phyloP scores from a whole-genome alignment of 495 filamentous ascomycete species.

The Lichina pygmaea region DNA sequence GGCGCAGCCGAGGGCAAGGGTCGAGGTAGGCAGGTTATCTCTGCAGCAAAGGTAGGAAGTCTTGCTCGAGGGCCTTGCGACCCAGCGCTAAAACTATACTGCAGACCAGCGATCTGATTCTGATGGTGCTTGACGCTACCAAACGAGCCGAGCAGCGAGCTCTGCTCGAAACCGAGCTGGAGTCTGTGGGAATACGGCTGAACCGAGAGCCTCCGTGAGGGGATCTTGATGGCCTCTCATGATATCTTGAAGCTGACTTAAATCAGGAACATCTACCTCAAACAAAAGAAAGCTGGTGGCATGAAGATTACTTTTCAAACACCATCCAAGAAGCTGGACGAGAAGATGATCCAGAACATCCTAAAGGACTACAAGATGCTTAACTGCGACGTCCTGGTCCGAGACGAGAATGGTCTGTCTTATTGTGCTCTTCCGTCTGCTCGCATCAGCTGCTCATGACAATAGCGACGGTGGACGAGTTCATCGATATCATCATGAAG shows the following conservation, averaged over 20 bases:
- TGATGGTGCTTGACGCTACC: conserved; percentile 94
- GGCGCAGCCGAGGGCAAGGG: conserved; percentile 93
- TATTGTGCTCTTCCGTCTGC: background rate
- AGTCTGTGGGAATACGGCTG: conserved; percentile 85
- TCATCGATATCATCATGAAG: conserved; percentile 99
- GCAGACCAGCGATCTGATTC: conserved; percentile 81
- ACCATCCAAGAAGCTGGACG: conserved; percentile 72
- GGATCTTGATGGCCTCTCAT: too few relatives aligned
- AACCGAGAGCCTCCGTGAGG: conserved; percentile 78
- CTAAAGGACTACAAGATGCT: conserved; percentile 95
- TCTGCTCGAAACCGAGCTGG: conserved; percentile 72
- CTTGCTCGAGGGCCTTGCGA: too few relatives aligned
- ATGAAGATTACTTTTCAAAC: conserved; percentile 94
- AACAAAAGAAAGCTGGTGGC: conserved; percentile 83
- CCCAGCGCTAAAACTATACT: background rate
- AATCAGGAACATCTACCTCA: conserved; percentile 87
- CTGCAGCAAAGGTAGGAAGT: conserved; percentile 47
- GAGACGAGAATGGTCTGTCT: conserved; percentile 57
- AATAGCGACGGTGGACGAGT: conserved; percentile 77
- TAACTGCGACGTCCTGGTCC: conserved; percentile 85
- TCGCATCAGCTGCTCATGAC: background rate
- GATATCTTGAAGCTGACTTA: background rate
- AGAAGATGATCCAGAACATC: conserved; percentile 94
- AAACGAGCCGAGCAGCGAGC: conserved; percentile 89
- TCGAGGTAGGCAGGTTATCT: conserved; percentile 87